Evolutionary conservation across 2,329 filamentous ascomycete species (phyloP), one percentile per base, ranked within the genome.

Genomic region (Lasiodiplodia sp.): DNA sequence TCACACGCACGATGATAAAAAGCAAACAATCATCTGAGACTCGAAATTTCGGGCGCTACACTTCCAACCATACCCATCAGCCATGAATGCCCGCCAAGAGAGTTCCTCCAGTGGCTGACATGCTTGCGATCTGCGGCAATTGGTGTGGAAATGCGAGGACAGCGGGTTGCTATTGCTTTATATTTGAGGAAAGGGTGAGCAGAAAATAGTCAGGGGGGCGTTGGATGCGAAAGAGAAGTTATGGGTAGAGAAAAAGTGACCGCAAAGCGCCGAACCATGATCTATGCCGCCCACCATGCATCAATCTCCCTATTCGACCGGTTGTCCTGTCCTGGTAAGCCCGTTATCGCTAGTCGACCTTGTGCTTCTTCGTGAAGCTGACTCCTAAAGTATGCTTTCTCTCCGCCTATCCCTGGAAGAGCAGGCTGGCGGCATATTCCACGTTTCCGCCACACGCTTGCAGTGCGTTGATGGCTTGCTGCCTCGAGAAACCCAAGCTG

Each of bases 361-460:
- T 58, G 5, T 25, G 21, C 3, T 55, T 62, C 56, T 34, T 12
- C 23, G 16, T 47, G 31, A 25, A 44, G 21, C 47, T 34, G 18
- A 49, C 47, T 23, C 51, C 74, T 71, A 70, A 89, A 93, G 66
- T 37, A 52, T 64, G 31, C 10, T 37, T 34, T 47, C 38, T 57
- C 23, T 44, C 23, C 21, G 44, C 44, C 37, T 62, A 62, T 21
- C 66, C 49, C 23, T 77, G 75, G 70, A 89, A 93, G 65, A 97
- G 86, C 71, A 97, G 85, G 60, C 91, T 90, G 57, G 94, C 94
- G n/a, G 95, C 95, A 71, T 90, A 88, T 71, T 98, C 93, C 8
- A 97, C 88, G 75, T 98, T 92, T 23, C 96, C 95, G 23, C 89
- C 89, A 18, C 92, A 92, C 37, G 93, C 92, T 75, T 94, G 88